phyloP scores from a whole-genome alignment of 768 basidiomycete genomes.

The Multifurca ochricompacta region DNA sequence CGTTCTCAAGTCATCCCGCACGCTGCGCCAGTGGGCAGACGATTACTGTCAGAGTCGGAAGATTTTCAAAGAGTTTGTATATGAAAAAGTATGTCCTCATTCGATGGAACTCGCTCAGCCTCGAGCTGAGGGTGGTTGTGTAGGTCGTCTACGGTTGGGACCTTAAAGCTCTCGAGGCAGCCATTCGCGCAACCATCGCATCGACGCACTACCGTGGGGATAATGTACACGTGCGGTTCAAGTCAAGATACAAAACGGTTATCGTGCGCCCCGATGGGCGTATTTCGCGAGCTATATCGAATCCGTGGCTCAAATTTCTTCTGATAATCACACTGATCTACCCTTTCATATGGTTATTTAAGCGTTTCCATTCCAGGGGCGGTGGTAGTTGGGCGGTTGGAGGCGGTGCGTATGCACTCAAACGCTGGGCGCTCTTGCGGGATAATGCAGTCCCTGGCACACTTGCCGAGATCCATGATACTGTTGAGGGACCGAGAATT shows the following conservation, averaged over 20 bases:
- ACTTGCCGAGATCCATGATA: constrained; percentile 23
- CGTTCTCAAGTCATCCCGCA: constrained; percentile 23
- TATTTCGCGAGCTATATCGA: constrained; percentile 60
- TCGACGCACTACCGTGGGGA: constrained; percentile 37
- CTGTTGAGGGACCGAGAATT: constrained; percentile 29
- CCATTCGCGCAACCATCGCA: constrained; percentile 31
- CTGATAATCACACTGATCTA: constrained; percentile 63
- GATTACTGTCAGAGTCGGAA: constrained; percentile 69
- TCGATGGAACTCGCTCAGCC: background rate
- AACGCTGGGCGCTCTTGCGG: constrained; percentile 29
- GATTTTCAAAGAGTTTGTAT: constrained; percentile 69
- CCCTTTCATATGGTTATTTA: constrained; percentile 77
- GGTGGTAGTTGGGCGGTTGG: constrained; percentile 73
- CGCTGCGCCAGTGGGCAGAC: constrained; percentile 58
- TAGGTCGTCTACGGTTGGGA: constrained; percentile 57
- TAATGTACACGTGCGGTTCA: constrained; percentile 42
- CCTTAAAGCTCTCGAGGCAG: constrained; percentile 33
- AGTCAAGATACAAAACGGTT: constrained; percentile 39
- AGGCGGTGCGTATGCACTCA: constrained; percentile 70
- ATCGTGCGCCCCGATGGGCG: constrained; percentile 60
- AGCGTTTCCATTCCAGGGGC: constrained; percentile 55
- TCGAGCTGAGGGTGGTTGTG: constrained; percentile 8
- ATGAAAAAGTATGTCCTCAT: constrained; percentile 45
- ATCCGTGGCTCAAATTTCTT: constrained; percentile 63
- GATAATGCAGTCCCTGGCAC: background rate